Evolutionary conservation across 345 rosid genomes (phyloP).

Genomic region (Cardamine resedifolia): DNA sequence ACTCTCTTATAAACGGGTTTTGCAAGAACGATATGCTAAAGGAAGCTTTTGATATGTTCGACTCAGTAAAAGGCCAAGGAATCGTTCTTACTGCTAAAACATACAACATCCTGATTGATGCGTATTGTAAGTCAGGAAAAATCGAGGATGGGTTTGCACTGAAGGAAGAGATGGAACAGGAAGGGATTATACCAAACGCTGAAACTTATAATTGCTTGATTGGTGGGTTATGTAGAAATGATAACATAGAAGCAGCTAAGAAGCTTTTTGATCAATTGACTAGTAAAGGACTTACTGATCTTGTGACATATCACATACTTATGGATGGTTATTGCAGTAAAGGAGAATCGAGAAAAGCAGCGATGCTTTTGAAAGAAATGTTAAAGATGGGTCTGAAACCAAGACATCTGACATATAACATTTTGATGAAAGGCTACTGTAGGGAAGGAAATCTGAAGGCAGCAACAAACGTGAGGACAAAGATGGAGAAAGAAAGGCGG

Average conservation of each 20-base stretch:
- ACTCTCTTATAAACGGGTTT: conserved; percentile 64
- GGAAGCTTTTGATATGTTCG: conserved; percentile 57
- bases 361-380: conserved; percentile 57
- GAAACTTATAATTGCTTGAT: conserved; percentile 77
- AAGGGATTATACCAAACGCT: conserved; percentile 49
- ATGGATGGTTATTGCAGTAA: conserved; percentile 57
- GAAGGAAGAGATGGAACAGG: conserved; percentile 46
- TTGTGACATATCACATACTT: conserved; percentile 67
- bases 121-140: conserved; percentile 60
- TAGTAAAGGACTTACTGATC: conserved; percentile 48
- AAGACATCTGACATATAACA: conserved; percentile 65
- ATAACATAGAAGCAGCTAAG: conserved; percentile 43
- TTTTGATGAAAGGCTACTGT: conserved; percentile 73
- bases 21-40: conserved; percentile 61
- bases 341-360: conserved; percentile 62
- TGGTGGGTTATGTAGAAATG: conserved; percentile 58
- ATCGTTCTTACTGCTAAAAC: conserved; percentile 47
- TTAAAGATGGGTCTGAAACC: conserved; percentile 51
- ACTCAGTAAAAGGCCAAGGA: conserved; percentile 45
- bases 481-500: conserved; percentile 71
- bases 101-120: conserved; percentile 70
- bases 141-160: conserved; percentile 56
- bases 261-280: conserved; percentile 48
- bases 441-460: conserved; percentile 69
- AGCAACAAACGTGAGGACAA: conserved; percentile 53